A percentile compares a stretch with the other conserved stretches of the same genome.
These are phyloP conservation scores for Suillus paluster DNA, from an alignment of 768 basidiomycete genomes.

Conservation along the genomic window DNA sequence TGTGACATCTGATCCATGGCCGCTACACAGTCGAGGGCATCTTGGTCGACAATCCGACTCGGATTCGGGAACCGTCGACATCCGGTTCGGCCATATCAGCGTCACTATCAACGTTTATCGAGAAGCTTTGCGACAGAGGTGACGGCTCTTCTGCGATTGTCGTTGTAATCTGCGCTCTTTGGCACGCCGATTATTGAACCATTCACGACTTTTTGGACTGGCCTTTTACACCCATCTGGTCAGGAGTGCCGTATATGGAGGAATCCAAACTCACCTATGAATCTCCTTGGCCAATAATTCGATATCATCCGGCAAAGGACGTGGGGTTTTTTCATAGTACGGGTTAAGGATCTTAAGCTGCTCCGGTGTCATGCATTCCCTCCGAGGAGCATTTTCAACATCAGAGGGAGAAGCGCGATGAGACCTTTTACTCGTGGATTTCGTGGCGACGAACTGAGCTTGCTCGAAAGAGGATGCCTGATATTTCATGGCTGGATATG, in stretches of 20 bases:
- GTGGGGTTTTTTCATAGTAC: neutral
- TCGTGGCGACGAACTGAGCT: neutral
- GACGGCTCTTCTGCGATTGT: neutral
- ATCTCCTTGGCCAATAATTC: neutral
- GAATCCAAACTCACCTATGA: neutral
- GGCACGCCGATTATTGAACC: slow-evolving; percentile 9
- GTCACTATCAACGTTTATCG: neutral
- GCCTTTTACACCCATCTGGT: neutral
- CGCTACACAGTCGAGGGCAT: neutral
- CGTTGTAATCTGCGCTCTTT: neutral
- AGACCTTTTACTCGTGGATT: neutral
- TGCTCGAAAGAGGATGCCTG: neutral
- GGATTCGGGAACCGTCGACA: neutral
- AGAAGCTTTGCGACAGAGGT: neutral
- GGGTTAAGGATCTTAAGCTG: slow-evolving; percentile 2
- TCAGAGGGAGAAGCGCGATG: neutral
- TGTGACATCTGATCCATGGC: neutral
- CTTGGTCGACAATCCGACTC: neutral
- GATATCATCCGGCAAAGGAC: neutral
- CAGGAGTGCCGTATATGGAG: too few relatives aligned
- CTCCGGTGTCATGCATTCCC: neutral
- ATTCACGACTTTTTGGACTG: neutral
- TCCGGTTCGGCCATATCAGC: neutral
- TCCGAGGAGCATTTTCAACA: neutral
- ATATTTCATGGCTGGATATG: neutral